phyloP scores from a whole-genome alignment of 768 basidiomycete species.

The Phanerodontia chrysosporium region DNA sequence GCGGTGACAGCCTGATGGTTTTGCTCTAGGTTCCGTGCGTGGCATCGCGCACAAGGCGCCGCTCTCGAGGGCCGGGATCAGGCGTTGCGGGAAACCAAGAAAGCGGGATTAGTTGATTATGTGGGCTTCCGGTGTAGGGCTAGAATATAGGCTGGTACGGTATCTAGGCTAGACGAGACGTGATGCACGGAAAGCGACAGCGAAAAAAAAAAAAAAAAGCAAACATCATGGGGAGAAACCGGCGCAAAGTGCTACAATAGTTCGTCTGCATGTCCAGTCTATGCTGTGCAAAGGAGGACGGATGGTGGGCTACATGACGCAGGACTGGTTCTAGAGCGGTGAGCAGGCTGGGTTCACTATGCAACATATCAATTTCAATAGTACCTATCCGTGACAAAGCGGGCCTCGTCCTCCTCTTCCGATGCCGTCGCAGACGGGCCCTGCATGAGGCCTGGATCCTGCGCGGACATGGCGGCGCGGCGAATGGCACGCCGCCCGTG shows the following conservation, averaged over 20 bases:
- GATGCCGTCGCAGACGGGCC: background rate
- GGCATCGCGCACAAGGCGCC: background rate
- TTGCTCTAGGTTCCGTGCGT: background rate
- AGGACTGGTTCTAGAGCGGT: background rate
- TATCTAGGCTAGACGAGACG: background rate
- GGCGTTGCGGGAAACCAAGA: background rate
- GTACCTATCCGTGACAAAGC: background rate
- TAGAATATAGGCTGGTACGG: background rate
- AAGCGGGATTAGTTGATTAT: background rate
- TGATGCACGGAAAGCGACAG: background rate
- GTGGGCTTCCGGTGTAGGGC: background rate
- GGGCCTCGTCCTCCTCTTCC: conserved; percentile 1
- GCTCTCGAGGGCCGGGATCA: background rate
- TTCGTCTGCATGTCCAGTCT: background rate
- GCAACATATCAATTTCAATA: background rate
- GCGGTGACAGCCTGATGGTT: background rate
- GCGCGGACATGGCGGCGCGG: background rate
- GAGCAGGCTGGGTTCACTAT: background rate
- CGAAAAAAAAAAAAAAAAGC: background rate
- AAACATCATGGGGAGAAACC: background rate
- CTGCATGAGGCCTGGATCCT: background rate
- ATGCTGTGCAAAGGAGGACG: background rate
- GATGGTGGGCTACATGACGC: background rate
- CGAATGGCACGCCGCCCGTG: background rate
- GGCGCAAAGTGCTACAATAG: background rate